phyloP scores from a whole-genome alignment of 164 flowering plant genomes.

The Liquidambar formosana region DNA sequence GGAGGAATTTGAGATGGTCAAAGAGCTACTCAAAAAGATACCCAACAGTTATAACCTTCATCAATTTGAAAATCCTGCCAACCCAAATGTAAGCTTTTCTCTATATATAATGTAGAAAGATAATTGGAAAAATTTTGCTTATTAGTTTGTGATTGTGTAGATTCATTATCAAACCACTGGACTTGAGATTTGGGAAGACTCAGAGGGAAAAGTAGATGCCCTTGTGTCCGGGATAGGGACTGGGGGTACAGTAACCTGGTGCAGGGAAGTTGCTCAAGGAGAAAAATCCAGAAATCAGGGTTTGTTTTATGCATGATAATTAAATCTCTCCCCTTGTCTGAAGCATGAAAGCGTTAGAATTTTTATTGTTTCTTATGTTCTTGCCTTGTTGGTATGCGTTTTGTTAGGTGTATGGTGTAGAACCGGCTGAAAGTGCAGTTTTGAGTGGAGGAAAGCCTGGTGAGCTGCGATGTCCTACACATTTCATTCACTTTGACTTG shows the following conservation, averaged over 20 bases:
- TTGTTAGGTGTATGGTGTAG: constrained; percentile 50
- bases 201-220: constrained; percentile 50
- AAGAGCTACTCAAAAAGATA: constrained; percentile 29
- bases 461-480: constrained; percentile 16
- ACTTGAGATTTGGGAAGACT: constrained; percentile 56
- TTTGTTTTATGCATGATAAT: constrained; percentile 1
- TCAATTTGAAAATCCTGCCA: constrained; percentile 40
- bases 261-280: too few species aligned
- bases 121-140: too few species aligned
- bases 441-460: constrained; percentile 59
- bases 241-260: constrained; percentile 55
- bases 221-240: constrained; percentile 58
- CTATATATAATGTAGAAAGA: constrained; percentile 19
- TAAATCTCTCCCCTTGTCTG: too few species aligned
- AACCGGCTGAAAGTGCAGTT: constrained; percentile 59
- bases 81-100: constrained; percentile 37
- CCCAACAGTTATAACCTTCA: constrained; percentile 29
- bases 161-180: too few species aligned
- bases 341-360: too few species aligned
- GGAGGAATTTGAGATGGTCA: constrained; percentile 21
- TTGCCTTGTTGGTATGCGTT: neutral
- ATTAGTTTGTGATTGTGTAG: constrained; percentile 45
- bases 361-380: neutral
- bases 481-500: too few species aligned
- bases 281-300: constrained; percentile 53